Conservation (phyloP, 352 stramenopile species). For the Phytophthora parvispora region DNA sequence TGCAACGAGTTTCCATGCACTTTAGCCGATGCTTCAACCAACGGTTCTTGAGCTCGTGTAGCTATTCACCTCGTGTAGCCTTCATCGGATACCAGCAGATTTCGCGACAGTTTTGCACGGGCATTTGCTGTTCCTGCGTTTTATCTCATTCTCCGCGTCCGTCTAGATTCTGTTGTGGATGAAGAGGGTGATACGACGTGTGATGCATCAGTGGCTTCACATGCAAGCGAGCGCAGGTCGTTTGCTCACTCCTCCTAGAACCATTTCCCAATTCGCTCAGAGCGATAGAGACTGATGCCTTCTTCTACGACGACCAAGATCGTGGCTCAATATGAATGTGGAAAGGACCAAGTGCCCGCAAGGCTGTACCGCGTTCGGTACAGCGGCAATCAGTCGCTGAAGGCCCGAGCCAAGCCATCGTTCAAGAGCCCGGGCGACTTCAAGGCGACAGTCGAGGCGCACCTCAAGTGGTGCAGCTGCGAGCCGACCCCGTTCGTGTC, state of each 20-base stretch:
- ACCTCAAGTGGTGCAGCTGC: conserved; percentile 17
- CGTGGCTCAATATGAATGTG: conserved; percentile 4
- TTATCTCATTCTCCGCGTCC: conserved; percentile 1
- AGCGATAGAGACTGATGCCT: not conserved
- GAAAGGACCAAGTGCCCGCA: not conserved
- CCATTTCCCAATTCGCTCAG: conserved; percentile 3
- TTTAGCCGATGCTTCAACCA: no score
- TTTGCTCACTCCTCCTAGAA: not conserved
- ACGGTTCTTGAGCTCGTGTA: no score
- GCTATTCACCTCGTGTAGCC: not conserved
- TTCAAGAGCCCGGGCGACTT: conserved; percentile 16
- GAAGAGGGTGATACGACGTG: not conserved
- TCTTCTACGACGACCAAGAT: conserved; percentile 8
- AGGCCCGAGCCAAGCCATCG: not conserved
- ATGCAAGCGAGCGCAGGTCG: not conserved
- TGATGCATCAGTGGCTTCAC: conserved; percentile 6
- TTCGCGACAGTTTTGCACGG: not conserved
- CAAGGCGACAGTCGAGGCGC: conserved; percentile 2
- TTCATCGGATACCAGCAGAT: not conserved
- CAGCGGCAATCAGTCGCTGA: conserved; percentile 10
- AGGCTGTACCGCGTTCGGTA: conserved; percentile 13
- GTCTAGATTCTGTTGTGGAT: not conserved
- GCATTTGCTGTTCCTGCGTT: not conserved
- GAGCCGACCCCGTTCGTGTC: conserved; percentile 27
- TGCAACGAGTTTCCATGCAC: no score